A percentile compares a stretch with the other conserved stretches of the same genome.
phyloP scores from a whole-genome alignment of 495 filamentous ascomycete genomes.

The Tuber melanosporum region DNA sequence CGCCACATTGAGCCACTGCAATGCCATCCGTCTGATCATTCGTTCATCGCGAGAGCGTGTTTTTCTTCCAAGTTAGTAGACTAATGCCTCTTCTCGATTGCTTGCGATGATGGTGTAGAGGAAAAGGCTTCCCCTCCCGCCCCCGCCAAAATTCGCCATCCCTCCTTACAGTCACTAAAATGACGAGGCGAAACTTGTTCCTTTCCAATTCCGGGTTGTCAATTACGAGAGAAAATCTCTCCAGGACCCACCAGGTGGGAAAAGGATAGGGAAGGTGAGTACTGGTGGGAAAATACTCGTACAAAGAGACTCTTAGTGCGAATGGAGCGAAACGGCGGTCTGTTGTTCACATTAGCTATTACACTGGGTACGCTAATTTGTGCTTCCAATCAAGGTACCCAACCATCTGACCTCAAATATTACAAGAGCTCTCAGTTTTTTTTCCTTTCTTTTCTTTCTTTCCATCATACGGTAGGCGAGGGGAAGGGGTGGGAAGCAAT shows the following conservation, averaged over 20 bases:
- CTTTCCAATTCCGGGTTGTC: not conserved
- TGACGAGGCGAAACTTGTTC: not conserved
- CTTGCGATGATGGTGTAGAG: not conserved
- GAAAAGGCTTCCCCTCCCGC: not conserved
- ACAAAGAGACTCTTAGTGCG: conserved; percentile 4
- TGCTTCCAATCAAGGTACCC: not conserved
- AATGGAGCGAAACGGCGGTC: not conserved
- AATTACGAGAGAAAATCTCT: not conserved
- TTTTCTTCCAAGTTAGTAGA: not conserved
- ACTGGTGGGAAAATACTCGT: not conserved
- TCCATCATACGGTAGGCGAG: not conserved
- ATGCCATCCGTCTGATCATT: not conserved
- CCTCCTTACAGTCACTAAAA: not conserved
- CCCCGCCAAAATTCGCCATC: not conserved
- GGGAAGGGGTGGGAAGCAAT: not conserved
- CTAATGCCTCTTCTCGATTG: not conserved
- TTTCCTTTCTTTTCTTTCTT: not conserved
- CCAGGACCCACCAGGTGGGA: not conserved
- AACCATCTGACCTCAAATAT: conserved; percentile 1
- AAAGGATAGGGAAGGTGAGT: not conserved
- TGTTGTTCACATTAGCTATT: not conserved
- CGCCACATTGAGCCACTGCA: not conserved
- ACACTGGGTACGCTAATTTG: not conserved
- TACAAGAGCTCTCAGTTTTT: not conserved
- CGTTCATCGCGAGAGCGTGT: not conserved